A percentile compares a stretch with the other conserved stretches of the same genome.
Evolutionary conservation across 345 rosid species (phyloP).

Genomic region (Eutrema heterophyllum): DNA sequence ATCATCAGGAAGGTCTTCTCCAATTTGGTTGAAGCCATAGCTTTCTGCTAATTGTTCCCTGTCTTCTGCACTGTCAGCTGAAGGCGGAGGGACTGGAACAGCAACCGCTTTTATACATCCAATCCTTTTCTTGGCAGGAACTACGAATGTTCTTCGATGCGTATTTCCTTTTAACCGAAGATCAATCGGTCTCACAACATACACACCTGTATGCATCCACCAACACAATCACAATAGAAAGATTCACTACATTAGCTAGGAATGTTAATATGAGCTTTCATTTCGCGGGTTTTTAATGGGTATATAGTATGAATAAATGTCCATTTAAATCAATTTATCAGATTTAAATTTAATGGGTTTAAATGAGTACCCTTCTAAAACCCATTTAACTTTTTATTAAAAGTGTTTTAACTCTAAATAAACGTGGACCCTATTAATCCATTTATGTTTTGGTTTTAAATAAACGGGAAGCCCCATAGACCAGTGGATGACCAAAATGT

Average conservation of each 20-base stretch:
- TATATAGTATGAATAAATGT: too few relatives aligned
- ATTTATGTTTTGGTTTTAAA: too few relatives aligned
- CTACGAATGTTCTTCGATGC: constrained; percentile 22
- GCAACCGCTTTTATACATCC: constrained; percentile 58
- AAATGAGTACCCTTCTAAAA: too few relatives aligned
- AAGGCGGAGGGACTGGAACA: constrained; percentile 51
- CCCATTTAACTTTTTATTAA: too few relatives aligned
- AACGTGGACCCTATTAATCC: too few relatives aligned
- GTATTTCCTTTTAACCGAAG: constrained; percentile 37
- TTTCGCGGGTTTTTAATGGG: too few relatives aligned
- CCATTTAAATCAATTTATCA: too few relatives aligned
- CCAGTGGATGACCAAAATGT: too few relatives aligned
- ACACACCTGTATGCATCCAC: constrained; percentile 40
- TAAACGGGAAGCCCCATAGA: too few relatives aligned
- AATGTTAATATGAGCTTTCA: too few relatives aligned
- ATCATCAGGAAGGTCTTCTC: constrained; percentile 76
- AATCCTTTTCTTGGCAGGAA: constrained; percentile 31
- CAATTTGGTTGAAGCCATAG: constrained; percentile 84
- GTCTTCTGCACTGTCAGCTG: constrained; percentile 50
- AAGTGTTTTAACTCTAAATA: too few relatives aligned
- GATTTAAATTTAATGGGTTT: too few relatives aligned
- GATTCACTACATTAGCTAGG: not conserved
- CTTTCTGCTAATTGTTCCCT: constrained; percentile 66
- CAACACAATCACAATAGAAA: constrained; percentile 17
- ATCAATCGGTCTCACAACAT: constrained; percentile 42